Evolutionary conservation across 1,284 basidiomycete species (phyloP).

Genomic region (Ganoderma boninense): DNA sequence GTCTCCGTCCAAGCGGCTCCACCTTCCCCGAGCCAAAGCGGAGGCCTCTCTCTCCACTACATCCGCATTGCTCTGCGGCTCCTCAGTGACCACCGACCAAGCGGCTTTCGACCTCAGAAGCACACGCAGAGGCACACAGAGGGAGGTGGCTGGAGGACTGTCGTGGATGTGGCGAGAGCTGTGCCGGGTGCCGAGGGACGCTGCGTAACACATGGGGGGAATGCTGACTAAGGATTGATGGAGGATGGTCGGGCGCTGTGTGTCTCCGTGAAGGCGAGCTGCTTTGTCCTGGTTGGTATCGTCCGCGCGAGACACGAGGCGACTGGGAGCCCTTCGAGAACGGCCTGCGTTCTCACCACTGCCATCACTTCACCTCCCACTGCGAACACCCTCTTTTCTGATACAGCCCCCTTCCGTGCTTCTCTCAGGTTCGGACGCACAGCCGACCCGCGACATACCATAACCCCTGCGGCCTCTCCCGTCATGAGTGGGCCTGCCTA

Average conservation of each 20-base stretch:
- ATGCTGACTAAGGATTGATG: conserved; percentile 8
- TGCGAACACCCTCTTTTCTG: conserved; percentile 16
- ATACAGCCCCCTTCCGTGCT: conserved; percentile 22
- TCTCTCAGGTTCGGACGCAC: conserved; percentile 13
- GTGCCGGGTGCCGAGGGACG: background rate
- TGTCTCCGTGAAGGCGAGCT: conserved; percentile 15
- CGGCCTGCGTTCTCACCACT: conserved; percentile 15
- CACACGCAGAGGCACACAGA: background rate
- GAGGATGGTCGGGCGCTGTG: background rate
- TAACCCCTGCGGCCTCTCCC: background rate
- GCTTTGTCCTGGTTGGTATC: conserved; percentile 14
- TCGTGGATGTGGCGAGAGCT: conserved; percentile 2
- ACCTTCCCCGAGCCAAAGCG: background rate
- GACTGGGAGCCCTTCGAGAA: conserved; percentile 4
- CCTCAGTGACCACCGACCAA: background rate
- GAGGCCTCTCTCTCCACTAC: background rate
- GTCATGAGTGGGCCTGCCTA: background rate
- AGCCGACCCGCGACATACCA: conserved; percentile 14
- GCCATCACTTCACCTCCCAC: conserved; percentile 12
- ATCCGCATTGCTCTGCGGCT: background rate
- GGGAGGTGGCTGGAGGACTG: background rate
- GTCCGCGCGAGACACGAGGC: conserved; percentile 21
- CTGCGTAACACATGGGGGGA: background rate
- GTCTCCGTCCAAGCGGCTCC: background rate
- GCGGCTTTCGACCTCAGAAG: background rate